Evolutionary conservation across 805 yeast genomes (phyloP).

Genomic region (Wickerhamiella parazyma): DNA sequence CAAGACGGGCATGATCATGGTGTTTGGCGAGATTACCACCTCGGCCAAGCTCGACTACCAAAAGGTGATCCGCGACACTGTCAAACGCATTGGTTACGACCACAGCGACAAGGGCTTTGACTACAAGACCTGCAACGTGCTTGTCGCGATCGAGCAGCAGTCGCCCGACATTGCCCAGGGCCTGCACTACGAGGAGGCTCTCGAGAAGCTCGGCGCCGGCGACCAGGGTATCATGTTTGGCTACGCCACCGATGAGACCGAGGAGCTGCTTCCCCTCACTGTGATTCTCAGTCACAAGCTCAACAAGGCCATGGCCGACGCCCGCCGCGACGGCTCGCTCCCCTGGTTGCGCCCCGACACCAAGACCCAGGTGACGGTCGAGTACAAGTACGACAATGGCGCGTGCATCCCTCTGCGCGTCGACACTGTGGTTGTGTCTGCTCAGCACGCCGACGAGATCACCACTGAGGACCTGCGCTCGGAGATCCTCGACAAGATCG

Average conservation of each 20-base stretch:
- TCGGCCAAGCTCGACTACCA: constrained; percentile 91
- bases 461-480: constrained; percentile 82
- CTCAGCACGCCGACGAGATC: constrained; percentile 96
- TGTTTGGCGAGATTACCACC: constrained; percentile 98
- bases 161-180: constrained; percentile 99
- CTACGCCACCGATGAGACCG: constrained; percentile 98
- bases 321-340: constrained; percentile 90
- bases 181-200: constrained; percentile 85
- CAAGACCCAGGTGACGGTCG: constrained; percentile 98
- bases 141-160: constrained; percentile 98
- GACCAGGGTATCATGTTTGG: constrained; percentile 99
- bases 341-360: constrained; percentile 99
- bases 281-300: constrained; percentile 87
- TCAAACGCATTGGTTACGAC: constrained; percentile 97
- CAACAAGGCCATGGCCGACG: constrained; percentile 91
- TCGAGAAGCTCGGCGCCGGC: constrained; percentile 99
- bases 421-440: constrained; percentile 93
- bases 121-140: constrained; percentile 97
- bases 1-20: constrained; percentile 99
- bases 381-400: constrained; percentile 87
- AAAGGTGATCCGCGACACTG: constrained; percentile 94
- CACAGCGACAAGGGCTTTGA: constrained; percentile 93
- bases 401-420: constrained; percentile 93
- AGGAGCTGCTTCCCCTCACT: constrained; percentile 93
- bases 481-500: constrained; percentile 62